Base-by-base conservation (phyloP, 202 grass and related monocot genomes). In the Sporobolus alterniflorus region DNA sequence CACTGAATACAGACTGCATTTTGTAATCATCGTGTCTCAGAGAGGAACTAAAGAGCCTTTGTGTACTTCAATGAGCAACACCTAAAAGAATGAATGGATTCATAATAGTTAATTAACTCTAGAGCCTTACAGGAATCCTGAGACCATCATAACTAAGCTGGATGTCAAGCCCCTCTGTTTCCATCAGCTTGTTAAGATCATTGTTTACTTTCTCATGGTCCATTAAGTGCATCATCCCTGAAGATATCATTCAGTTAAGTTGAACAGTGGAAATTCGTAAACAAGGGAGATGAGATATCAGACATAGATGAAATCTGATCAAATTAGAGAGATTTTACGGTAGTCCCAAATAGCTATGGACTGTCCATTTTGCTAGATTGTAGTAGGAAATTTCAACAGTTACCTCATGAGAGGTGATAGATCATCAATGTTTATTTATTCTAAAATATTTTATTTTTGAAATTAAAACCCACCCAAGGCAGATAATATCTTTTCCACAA, bases 201-300 rank as follows among this genome's bases (percentile, higher is more conserved):
- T 78, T 55, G 49, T 95, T 98, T 81, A 96, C 76, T 63, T 92
- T 86, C 48, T 98, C 89, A 68, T 98, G 96, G 84, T 98, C 91
- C 93, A 96, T 94, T 81, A 96, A 96, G 88, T 98, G 93, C 96
- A 98, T 98, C 96, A 98, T 96, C 71, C 96, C 93, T 98, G 46
- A 80, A 78, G 21, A 92, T 40, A 87, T 32, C 3, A 75, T 80
- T 31, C 32, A 68, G 8, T 78, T 29, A 24, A 43, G 73, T 44
- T 75, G 33, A 88, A 73, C 69, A 87, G 52, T 56, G 73, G 76
- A 28, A 17, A 76, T 71, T 7, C 46, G 15, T 50, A 66, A 83
- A 66, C 47, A 88, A 75, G 20, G 50, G 51, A 75, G 12, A 86
- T 63, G 49, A 71, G 55, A 33, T 13, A 83, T 22, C 48, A 56